Percentiles rank a stretch among this genome's conserved stretches.
Conservation (phyloP, 805 yeast genomes). For the Yamadazyma philogaea region DNA sequence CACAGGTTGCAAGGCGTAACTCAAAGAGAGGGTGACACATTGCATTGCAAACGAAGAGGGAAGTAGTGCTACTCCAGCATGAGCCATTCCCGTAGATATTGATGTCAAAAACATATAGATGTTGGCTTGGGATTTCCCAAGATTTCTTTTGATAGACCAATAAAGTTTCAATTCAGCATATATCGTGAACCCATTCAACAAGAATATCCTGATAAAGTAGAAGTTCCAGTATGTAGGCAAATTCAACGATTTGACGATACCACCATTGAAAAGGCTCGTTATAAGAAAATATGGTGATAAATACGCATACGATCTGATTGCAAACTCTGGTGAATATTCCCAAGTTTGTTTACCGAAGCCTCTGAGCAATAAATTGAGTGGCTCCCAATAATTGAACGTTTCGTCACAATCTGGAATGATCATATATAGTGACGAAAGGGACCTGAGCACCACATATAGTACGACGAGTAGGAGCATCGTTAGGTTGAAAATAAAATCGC, state of each 20-base stretch:
- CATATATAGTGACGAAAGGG: constrained; percentile 49
- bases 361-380: constrained; percentile 71
- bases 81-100: constrained; percentile 79
- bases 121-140: constrained; percentile 43
- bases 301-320: constrained; percentile 84
- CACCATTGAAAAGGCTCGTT: constrained; percentile 20
- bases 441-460: constrained; percentile 15
- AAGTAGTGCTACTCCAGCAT: constrained; percentile 79
- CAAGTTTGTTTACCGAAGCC: constrained; percentile 92
- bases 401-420: constrained; percentile 93
- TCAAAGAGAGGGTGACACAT: constrained; percentile 43
- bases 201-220: constrained; percentile 48
- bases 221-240: constrained; percentile 38
- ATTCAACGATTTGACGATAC: constrained; percentile 13
- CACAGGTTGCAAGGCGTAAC: constrained; percentile 27
- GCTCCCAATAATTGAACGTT: constrained; percentile 91
- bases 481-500: constrained; percentile 2
- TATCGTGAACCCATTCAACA: constrained; percentile 35
- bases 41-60: constrained; percentile 75
- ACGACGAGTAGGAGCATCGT: constrained; percentile 1
- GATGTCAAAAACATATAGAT: constrained; percentile 64
- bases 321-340: constrained; percentile 91
- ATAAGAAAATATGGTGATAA: constrained; percentile 48
- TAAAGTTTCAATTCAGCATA: constrained; percentile 54
- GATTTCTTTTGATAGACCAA: constrained; percentile 32